Base-by-base conservation (phyloP, 371 early-diverging fungal genomes). In the Funneliformis caledonium region DNA sequence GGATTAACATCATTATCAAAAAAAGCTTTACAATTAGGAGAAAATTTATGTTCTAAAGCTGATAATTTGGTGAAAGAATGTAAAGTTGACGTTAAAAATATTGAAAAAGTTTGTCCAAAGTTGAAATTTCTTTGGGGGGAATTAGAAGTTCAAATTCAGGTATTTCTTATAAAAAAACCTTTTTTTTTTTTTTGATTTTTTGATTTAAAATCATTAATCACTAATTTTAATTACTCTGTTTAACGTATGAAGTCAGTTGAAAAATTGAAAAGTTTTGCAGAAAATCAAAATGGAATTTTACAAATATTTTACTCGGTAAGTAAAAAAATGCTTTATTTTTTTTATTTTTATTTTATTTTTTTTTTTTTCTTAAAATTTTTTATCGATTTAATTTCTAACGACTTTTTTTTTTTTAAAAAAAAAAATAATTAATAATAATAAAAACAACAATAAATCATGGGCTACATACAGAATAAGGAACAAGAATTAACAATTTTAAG, bases 21-120 rank as follows among this genome's bases (percentile, higher is more conserved):
- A 31, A 69, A 79, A 50, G 70, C 79, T 10, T 64, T 79, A 52
- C 31, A 52, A 70, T 22, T 50, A 60, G 69, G 79, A 42, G 79
- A 70, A 70, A 79, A 68, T 31, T 56, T 79, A 43, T 79, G 79
- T 47, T 70, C 69, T 8, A 79, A 79, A 48, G 70, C 79, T 43
- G 70, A 79, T 16, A 56, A 22, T 59, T 59, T 43, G 8, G 61
- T 69, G n/a, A 79, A 70, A 59, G 70, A 79, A 16, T 79, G 79
- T 47, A 69, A 43, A 70, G 42, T 22, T 22, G 79, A 79, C 22
- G 60, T 79, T 9, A 72, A 79, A 52, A 79, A 52, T 50, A 61
- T 79, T 22, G 79, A 79, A 79, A 48, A 37, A 70, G n/a, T 79
- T 37, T 79, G 60, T 42, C 79, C 79, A 7, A 79, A 79, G 59